Base-by-base conservation (phyloP, 306 rosid species). In the Erythrophleum fordii region DNA sequence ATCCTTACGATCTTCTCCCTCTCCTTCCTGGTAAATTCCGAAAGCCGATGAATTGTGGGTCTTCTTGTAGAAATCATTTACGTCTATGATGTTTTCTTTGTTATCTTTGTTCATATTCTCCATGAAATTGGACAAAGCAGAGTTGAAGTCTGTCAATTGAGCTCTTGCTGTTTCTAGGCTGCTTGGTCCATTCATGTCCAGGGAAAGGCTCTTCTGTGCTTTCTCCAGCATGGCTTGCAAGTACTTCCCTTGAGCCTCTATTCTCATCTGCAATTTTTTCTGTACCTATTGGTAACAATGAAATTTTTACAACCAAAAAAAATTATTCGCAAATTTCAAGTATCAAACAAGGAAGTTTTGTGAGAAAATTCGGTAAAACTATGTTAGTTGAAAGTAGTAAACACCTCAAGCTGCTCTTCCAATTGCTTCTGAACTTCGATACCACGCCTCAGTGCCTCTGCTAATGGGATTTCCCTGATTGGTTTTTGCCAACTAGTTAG, bases 241-340 rank as follows among this genome's bases (percentile, higher is more conserved):
- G 83, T 93, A 93, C 85, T 90, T 92, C 73, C 93, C 99, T 85
- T 96, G 98, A 0, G 97, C 91, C 82, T 96, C 98, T 77, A 93
- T 92, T 90, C 95, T 91, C 89, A 91, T 87, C 42, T 89, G 91
- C 78, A 93, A 70, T 77, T 85, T 93, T 85, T 85, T 93, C 77
- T 93, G 97, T 73, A 93, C 98, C 97, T 93, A 58, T 76, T 62
- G 25, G 53, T 11, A 55, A 22, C 9, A 29, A 23, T 64, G 48
- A 56, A 28, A 18, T 44, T 59, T 46, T 39, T 11, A 9, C 44
- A 61, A 26, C 10, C 20, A 11, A 58, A 22, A 39, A 41, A 51
- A 66, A 66, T 39, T 22, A 39, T 20, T 26, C 34, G 44, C 11
- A 46, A 28, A 70, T 44, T 31, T 48, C 6, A 35, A 69, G 23